Evolutionary conservation across 352 stramenopile species (phyloP).

Genomic region (Pythium myriotylum): DNA sequence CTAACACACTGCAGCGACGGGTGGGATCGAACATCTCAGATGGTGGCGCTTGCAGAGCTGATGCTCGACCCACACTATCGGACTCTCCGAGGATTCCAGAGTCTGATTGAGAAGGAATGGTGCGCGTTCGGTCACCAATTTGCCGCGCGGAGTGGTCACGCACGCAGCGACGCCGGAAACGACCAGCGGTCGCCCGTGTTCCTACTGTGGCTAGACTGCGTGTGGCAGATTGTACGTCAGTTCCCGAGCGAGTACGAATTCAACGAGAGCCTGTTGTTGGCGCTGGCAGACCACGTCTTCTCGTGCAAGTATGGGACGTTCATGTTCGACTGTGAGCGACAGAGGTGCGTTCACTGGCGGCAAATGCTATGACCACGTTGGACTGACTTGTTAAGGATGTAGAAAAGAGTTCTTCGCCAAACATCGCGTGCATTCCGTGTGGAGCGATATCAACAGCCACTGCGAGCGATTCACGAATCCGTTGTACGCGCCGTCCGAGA

Average conservation of each 20-base stretch:
- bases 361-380: neutral
- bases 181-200: slow-evolving; percentile 98
- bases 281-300: slow-evolving; percentile 96
- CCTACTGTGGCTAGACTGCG: slow-evolving; percentile 98
- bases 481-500: slow-evolving; percentile 53
- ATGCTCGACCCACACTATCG: slow-evolving; percentile 98
- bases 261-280: slow-evolving; percentile 91
- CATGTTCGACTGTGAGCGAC: slow-evolving; percentile 96
- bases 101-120: slow-evolving; percentile 99
- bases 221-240: slow-evolving; percentile 97
- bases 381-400: neutral
- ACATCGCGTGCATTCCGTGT: slow-evolving; percentile 76
- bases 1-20: slow-evolving; percentile 99
- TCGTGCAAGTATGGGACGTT: slow-evolving; percentile 98
- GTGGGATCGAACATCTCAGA: slow-evolving; percentile 99
- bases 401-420: slow-evolving; percentile 83
- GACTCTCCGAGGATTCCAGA: slow-evolving; percentile 95
- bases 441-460: slow-evolving; percentile 78
- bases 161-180: slow-evolving; percentile 83
- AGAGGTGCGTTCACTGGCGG: slow-evolving; percentile 44
- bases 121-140: slow-evolving; percentile 99
- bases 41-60: slow-evolving; percentile 94
- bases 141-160: slow-evolving; percentile 92
- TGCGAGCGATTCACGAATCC: slow-evolving; percentile 73
- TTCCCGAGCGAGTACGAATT: slow-evolving; percentile 98